A percentile compares a stretch with the other conserved stretches of the same genome.
Evolutionary conservation across 2,329 filamentous ascomycete genomes (phyloP).

Genomic region (Sclerotinia spermophila): DNA sequence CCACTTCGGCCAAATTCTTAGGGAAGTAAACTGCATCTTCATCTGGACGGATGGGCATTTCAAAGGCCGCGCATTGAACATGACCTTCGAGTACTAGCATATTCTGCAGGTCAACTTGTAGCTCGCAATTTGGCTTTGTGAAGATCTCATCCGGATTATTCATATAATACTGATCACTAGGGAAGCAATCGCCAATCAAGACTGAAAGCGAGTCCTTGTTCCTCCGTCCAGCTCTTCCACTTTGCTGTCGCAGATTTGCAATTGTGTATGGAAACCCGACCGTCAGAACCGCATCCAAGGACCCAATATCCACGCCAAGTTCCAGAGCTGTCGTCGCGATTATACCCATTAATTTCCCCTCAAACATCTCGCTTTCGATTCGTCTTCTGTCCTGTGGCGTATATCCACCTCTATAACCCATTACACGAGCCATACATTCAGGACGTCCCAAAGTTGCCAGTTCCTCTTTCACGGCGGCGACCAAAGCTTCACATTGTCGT

Average conservation of each 20-base stretch:
- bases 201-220: slow-evolving; percentile 93
- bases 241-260: slow-evolving; percentile 90
- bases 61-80: slow-evolving; percentile 89
- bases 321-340: slow-evolving; percentile 92
- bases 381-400: slow-evolving; percentile 82
- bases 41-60: slow-evolving; percentile 83
- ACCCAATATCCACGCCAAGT: slow-evolving; percentile 91
- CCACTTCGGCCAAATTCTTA: slow-evolving; percentile 65
- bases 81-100: slow-evolving; percentile 90
- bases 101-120: slow-evolving; percentile 90
- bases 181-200: slow-evolving; percentile 82
- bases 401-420: slow-evolving; percentile 95
- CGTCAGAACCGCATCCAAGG: slow-evolving; percentile 87
- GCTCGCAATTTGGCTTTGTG: slow-evolving; percentile 80
- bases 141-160: slow-evolving; percentile 91
- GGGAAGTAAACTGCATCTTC: slow-evolving; percentile 80
- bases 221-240: slow-evolving; percentile 82
- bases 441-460: slow-evolving; percentile 67
- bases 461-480: slow-evolving; percentile 76
- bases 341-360: slow-evolving; percentile 87
- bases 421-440: slow-evolving; percentile 76
- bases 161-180: slow-evolving; percentile 96
- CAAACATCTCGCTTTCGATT: slow-evolving; percentile 96
- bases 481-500: slow-evolving; percentile 81
- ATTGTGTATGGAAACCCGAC: slow-evolving; percentile 96